Evolutionary conservation across 345 rosid genomes (phyloP).

Genomic region (Eutrema heterophyllum): DNA sequence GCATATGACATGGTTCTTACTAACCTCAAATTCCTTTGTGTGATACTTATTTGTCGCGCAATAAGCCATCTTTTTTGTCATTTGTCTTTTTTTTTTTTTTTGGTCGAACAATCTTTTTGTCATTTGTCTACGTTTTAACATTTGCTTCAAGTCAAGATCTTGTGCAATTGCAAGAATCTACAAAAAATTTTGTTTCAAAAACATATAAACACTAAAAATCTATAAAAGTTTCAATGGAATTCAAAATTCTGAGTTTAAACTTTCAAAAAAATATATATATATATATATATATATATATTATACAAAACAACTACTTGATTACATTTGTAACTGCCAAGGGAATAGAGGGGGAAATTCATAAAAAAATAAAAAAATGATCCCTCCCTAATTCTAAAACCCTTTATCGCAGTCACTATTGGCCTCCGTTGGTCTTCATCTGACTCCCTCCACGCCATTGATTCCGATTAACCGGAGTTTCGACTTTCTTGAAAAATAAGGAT

Average conservation of each 20-base stretch:
- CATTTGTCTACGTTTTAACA: no score
- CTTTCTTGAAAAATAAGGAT: not conserved
- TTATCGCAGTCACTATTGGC: conserved; percentile 6
- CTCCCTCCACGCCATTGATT: conserved; percentile 7
- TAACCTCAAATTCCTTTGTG: not conserved
- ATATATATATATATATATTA: no score
- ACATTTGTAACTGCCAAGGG: not conserved
- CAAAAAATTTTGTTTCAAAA: not conserved
- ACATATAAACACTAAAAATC: not conserved
- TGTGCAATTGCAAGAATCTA: not conserved
- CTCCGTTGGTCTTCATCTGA: conserved; percentile 16
- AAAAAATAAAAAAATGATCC: not conserved
- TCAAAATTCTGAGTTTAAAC: not conserved
- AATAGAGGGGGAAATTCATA: not conserved
- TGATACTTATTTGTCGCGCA: not conserved
- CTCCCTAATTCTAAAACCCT: conserved; percentile 16
- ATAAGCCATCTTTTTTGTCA: no score
- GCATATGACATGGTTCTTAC: not conserved
- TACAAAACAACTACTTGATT: not conserved
- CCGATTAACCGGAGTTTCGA: conserved; percentile 8
- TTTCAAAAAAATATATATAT: not conserved
- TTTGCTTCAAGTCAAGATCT: not conserved
- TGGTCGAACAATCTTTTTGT: no score
- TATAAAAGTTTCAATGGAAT: not conserved
- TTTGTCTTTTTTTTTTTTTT: no score